These are phyloP conservation scores for Pyrenophora graminea DNA, from an alignment of 2,329 filamentous ascomycete species.

Conservation along the genomic window DNA sequence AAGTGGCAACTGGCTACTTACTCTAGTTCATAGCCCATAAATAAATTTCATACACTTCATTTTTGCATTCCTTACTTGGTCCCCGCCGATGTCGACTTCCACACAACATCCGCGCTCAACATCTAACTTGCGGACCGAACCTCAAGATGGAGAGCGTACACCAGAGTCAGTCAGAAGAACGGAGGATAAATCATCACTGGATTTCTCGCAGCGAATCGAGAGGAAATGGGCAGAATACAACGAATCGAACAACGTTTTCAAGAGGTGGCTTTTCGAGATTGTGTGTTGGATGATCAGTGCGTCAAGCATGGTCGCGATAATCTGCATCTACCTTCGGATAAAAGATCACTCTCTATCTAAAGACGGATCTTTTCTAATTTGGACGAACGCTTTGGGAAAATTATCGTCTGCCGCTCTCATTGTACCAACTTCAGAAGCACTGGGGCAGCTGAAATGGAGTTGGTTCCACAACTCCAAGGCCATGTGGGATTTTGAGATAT, in stretches of 20 bases:
- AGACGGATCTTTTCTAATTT: no score
- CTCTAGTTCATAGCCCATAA: no score
- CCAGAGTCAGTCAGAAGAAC: neutral
- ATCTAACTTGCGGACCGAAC: no score
- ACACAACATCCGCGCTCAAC: no score
- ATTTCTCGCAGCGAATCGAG: slow-evolving; percentile 28
- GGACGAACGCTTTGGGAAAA: slow-evolving; percentile 17
- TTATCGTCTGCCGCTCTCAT: slow-evolving; percentile 26
- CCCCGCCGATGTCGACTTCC: no score
- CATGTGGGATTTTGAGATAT: slow-evolving; percentile 41
- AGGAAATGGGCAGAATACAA: no score
- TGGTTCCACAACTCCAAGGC: slow-evolving; percentile 25
- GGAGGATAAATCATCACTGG: slow-evolving; percentile 4
- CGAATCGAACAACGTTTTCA: slow-evolving; percentile 26
- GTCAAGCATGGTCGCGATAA: slow-evolving; percentile 11
- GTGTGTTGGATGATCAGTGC: slow-evolving; percentile 20
- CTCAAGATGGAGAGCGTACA: neutral
- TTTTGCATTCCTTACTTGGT: no score
- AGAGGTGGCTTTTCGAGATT: slow-evolving; percentile 37
- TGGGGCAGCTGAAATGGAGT: slow-evolving; percentile 36
- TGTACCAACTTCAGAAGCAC: slow-evolving; percentile 28
- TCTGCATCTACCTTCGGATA: slow-evolving; percentile 8
- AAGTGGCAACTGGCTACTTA: no score
- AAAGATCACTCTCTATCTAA: no score
- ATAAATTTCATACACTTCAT: no score